A percentile compares a stretch with the other conserved stretches of the same genome.
Evolutionary conservation across 441 rosid genomes (phyloP).

Genomic region (Mallotus repandus): DNA sequence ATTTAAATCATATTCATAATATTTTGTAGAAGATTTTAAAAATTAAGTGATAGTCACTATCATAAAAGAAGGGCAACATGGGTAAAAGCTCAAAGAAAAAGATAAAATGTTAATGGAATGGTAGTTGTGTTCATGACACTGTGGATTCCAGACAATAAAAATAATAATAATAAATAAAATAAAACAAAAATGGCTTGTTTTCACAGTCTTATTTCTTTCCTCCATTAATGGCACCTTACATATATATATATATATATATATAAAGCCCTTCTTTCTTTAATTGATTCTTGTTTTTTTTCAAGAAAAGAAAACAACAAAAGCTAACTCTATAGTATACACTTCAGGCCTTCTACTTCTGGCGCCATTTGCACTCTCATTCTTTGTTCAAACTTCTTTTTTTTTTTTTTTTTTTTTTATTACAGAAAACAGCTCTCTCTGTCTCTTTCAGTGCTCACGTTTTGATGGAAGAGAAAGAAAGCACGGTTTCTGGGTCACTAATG

Average conservation of each 20-base stretch:
- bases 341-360: conserved; percentile 36
- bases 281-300: neutral
- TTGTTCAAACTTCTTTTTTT: conserved; percentile 31
- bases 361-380: conserved; percentile 36
- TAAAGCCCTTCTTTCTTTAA: neutral
- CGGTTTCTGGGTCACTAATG: conserved; percentile 33
- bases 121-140: neutral
- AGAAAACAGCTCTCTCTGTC: neutral
- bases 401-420: neutral
- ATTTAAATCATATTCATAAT: no score
- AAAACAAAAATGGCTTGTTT: neutral
- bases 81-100: neutral
- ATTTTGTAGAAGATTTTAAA: neutral
- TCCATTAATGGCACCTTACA: conserved; percentile 31
- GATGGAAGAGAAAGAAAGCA: conserved; percentile 56
- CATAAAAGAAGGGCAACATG: neutral
- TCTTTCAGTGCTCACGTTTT: neutral
- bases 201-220: conserved; percentile 17
- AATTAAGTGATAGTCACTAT: neutral
- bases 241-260: no score
- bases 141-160: no score
- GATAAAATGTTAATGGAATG: neutral
- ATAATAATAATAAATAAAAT: no score
- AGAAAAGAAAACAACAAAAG: neutral
- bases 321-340: neutral